A percentile compares a stretch with the other conserved stretches of the same genome.
phyloP scores from a whole-genome alignment of 2,329 filamentous ascomycete genomes.

The Microdochium paspali region DNA sequence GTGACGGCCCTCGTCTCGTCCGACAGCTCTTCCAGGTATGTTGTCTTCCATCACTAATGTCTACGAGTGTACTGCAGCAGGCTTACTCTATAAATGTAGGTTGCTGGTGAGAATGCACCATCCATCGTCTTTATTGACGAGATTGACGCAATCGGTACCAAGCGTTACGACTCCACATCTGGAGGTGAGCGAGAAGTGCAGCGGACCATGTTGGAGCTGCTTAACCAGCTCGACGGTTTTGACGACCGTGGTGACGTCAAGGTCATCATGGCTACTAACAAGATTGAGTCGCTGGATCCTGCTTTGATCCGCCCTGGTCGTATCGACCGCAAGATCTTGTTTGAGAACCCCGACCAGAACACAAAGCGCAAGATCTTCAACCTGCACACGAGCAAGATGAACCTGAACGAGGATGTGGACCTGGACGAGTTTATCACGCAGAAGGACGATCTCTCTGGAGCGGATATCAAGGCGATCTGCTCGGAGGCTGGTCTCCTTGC shows the following conservation, averaged over 20 bases:
- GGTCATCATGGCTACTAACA: conserved; percentile 99
- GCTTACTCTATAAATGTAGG: conserved; percentile 32
- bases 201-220: conserved; percentile 94
- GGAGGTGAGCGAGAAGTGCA: conserved; percentile 96
- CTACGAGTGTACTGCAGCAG: background rate
- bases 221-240: conserved; percentile 98
- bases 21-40: conserved; percentile 84
- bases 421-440: conserved; percentile 97
- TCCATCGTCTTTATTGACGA: conserved; percentile 99
- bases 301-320: conserved; percentile 92
- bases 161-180: conserved; percentile 95
- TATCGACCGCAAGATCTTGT: conserved; percentile 94
- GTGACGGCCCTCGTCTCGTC: conserved; percentile 88
- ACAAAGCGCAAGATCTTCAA: conserved; percentile 98
- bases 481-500: conserved; percentile 94
- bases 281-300: conserved; percentile 95
- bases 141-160: conserved; percentile 97
- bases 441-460: conserved; percentile 94
- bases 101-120: conserved; percentile 90
- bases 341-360: conserved; percentile 65
- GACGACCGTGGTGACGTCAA: conserved; percentile 98
- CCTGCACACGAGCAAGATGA: conserved; percentile 98
- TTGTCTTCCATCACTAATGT: background rate
- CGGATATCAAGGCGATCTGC: conserved; percentile 98
- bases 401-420: conserved; percentile 89